These are phyloP conservation scores for Trametes villosa DNA, from an alignment of 768 basidiomycete species.

Conservation along the genomic window DNA sequence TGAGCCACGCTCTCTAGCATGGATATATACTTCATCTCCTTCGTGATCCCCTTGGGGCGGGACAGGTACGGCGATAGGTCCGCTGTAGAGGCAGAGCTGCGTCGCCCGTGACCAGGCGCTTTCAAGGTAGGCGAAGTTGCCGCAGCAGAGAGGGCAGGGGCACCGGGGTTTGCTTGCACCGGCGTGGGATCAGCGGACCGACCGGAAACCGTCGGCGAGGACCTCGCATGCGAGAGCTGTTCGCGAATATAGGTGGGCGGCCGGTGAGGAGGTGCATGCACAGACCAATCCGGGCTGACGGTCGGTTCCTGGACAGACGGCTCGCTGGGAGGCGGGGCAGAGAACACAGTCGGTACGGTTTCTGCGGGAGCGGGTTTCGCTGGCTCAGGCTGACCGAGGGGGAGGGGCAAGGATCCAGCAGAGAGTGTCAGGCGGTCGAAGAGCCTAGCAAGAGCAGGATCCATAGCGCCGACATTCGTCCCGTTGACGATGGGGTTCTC, in stretches of 20 bases:
- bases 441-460: conserved; percentile 74
- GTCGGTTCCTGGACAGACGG: neutral
- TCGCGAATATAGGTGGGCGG: neutral
- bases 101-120: conserved; percentile 33
- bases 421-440: conserved; percentile 34
- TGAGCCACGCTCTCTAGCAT: conserved; percentile 73
- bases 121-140: neutral
- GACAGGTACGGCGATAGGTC: conserved; percentile 75
- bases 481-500: conserved; percentile 35
- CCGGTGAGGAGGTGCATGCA: conserved; percentile 14
- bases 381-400: conserved; percentile 2
- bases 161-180: neutral
- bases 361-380: neutral
- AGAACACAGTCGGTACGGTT: conserved; percentile 1
- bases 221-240: conserved; percentile 1
- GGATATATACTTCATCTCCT: conserved; percentile 70
- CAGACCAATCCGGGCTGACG: conserved; percentile 18
- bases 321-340: neutral
- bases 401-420: conserved; percentile 9
- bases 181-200: neutral
- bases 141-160: neutral
- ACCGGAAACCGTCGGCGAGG: conserved; percentile 6
- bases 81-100: conserved; percentile 51
- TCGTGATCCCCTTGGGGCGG: conserved; percentile 57
- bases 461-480: conserved; percentile 45